Evolutionary conservation across 257 asterid species (phyloP).

Genomic region (Sherardia arvensis): DNA sequence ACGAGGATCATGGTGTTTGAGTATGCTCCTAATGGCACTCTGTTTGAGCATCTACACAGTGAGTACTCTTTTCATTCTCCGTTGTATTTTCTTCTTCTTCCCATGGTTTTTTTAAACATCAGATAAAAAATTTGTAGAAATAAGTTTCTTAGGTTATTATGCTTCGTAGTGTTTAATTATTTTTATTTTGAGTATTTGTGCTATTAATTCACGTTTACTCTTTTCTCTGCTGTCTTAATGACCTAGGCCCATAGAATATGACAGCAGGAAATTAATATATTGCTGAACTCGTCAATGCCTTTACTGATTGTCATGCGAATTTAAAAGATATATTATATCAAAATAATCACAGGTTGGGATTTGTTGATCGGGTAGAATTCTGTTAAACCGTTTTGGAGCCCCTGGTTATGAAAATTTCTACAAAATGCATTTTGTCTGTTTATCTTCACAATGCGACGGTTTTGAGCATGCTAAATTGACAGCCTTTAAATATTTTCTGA

Average conservation of each 20-base stretch:
- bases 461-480: neutral
- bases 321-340: neutral
- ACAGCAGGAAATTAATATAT: neutral
- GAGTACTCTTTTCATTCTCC: constrained; percentile 24
- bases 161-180: neutral
- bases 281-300: neutral
- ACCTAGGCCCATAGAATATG: neutral
- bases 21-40: constrained; percentile 91
- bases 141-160: neutral
- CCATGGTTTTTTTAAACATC: neutral
- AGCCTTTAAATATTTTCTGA: neutral
- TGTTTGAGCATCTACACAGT: constrained; percentile 89
- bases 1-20: constrained; percentile 91
- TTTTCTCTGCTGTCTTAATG: too few species aligned
- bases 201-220: too few species aligned
- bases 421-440: neutral
- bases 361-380: neutral
- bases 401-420: neutral
- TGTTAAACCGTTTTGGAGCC: neutral
- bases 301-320: neutral
- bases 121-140: neutral
- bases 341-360: neutral
- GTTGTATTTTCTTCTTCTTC: neutral
- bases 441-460: neutral
- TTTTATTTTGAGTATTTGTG: too few species aligned